phyloP scores from a whole-genome alignment of 2,329 filamentous ascomycete species.

The Seiridium unicorne region DNA sequence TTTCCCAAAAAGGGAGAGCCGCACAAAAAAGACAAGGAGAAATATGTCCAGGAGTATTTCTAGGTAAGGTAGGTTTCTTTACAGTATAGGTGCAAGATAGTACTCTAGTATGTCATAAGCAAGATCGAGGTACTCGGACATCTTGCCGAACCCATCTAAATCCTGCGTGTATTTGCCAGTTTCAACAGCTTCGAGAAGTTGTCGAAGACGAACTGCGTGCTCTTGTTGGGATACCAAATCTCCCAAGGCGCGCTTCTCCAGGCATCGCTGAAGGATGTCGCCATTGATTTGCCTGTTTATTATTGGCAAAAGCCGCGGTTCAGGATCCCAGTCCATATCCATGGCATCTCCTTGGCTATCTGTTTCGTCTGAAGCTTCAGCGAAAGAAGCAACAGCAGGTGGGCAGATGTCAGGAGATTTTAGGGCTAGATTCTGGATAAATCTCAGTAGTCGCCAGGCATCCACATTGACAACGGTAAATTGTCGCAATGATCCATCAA shows the following conservation, averaged over 20 bases:
- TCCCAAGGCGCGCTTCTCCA: conserved; percentile 46
- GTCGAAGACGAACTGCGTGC: conserved; percentile 39
- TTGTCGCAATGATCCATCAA: conserved; percentile 69
- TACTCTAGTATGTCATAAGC: conserved; percentile 55
- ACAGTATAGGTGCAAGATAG: conserved; percentile 51
- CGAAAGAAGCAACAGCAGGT: conserved; percentile 32
- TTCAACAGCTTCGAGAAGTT: conserved; percentile 50
- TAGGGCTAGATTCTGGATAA: conserved; percentile 69
- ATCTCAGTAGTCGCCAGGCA: conserved; percentile 67
- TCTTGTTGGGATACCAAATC: conserved; percentile 32
- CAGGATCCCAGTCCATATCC: conserved; percentile 20
- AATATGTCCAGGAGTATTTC: too few relatives aligned
- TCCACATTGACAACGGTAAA: conserved; percentile 64
- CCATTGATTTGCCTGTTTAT: conserved; percentile 65
- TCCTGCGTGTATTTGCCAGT: conserved; percentile 36
- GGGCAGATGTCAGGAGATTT: conserved; percentile 47
- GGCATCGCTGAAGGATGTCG: conserved; percentile 57
- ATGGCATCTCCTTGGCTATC: not conserved
- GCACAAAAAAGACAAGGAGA: too few relatives aligned
- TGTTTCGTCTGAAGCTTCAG: conserved; percentile 9
- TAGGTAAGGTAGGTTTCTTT: not conserved
- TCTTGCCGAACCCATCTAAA: conserved; percentile 24
- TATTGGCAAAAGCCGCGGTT: conserved; percentile 39
- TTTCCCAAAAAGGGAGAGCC: too few relatives aligned
- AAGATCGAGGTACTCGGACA: conserved; percentile 40